These are phyloP conservation scores for Gaeumannomyces sp. DNA, from an alignment of 2,329 filamentous ascomycete species.

Conservation along the genomic window DNA sequence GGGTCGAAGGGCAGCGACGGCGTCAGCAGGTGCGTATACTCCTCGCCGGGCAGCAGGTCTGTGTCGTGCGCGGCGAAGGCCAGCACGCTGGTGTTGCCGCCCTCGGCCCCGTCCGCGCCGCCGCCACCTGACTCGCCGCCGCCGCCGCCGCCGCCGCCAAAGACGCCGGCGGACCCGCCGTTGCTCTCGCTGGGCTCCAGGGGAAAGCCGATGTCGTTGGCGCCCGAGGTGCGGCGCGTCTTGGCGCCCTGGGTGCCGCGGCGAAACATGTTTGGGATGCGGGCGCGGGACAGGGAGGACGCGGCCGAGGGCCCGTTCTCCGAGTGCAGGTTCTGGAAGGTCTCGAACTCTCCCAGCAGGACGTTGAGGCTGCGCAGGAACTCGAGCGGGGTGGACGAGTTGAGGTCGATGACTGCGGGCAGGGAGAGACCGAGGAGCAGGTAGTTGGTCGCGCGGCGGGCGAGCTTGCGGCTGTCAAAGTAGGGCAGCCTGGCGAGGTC, in stretches of 20 bases:
- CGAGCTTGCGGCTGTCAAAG: constrained; percentile 76
- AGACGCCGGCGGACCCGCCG: constrained; percentile 21
- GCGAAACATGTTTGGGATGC: constrained; percentile 80
- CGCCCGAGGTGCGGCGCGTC: constrained; percentile 48
- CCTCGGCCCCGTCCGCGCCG: constrained; percentile 22
- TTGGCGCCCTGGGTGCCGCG: constrained; percentile 53
- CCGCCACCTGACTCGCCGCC: constrained; percentile 15
- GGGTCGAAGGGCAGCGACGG: constrained; percentile 91
- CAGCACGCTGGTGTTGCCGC: constrained; percentile 38
- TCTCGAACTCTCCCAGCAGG: constrained; percentile 85
- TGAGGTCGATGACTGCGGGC: constrained; percentile 82
- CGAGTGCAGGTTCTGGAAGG: constrained; percentile 82
- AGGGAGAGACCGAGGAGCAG: constrained; percentile 88
- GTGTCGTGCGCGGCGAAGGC: constrained; percentile 53
- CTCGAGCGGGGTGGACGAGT: constrained; percentile 71
- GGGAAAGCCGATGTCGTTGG: constrained; percentile 28
- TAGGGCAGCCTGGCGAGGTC: constrained; percentile 80
- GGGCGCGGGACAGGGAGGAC: constrained; percentile 63
- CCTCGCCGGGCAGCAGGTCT: constrained; percentile 72
- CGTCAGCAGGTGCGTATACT: constrained; percentile 85
- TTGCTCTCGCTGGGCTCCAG: constrained; percentile 21
- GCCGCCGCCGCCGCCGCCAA: constrained; percentile 16
- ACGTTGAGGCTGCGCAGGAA: constrained; percentile 83
- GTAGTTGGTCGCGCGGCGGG: constrained; percentile 87
- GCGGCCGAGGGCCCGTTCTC: constrained; percentile 64